phyloP scores from a whole-genome alignment of 371 early-diverging fungal genomes.

The Coemansia sp. region DNA sequence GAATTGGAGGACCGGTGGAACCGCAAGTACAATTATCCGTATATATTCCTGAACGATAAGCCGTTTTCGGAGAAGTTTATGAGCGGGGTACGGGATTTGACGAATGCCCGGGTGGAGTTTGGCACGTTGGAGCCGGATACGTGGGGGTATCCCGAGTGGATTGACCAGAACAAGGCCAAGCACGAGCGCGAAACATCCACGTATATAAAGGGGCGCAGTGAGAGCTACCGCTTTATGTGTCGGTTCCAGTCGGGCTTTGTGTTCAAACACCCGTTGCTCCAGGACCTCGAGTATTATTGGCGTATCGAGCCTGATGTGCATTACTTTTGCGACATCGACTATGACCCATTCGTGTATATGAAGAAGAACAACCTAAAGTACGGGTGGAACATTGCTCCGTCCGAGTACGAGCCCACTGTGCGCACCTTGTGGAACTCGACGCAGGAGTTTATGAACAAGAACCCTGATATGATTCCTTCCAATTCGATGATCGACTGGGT shows the following conservation, averaged over 20 bases:
- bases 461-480: slow-evolving; percentile 50
- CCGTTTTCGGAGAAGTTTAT: slow-evolving; percentile 74
- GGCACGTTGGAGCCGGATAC: slow-evolving; percentile 60
- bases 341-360: slow-evolving; percentile 68
- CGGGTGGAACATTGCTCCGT: slow-evolving; percentile 67
- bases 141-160: slow-evolving; percentile 21
- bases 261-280: slow-evolving; percentile 79
- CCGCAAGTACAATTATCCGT: slow-evolving; percentile 74
- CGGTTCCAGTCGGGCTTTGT: slow-evolving; percentile 66
- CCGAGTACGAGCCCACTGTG: slow-evolving; percentile 72
- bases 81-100: slow-evolving; percentile 57
- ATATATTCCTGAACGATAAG: slow-evolving; percentile 72
- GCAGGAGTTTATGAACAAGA: slow-evolving; percentile 53
- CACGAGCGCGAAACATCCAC: too few relatives aligned
- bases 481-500: slow-evolving; percentile 54
- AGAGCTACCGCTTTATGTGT: slow-evolving; percentile 90
- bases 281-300: slow-evolving; percentile 81
- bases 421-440: slow-evolving; percentile 70
- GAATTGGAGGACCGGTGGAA: slow-evolving; percentile 73
- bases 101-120: slow-evolving; percentile 60
- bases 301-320: slow-evolving; percentile 81
- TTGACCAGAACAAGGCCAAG: too few relatives aligned
- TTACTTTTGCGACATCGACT: slow-evolving; percentile 74
- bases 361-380: slow-evolving; percentile 58
- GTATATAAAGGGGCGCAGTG: slow-evolving; percentile 51